Evolutionary conservation across 176 grass and related monocot genomes (phyloP).

Genomic region (Raddia distichophylla): DNA sequence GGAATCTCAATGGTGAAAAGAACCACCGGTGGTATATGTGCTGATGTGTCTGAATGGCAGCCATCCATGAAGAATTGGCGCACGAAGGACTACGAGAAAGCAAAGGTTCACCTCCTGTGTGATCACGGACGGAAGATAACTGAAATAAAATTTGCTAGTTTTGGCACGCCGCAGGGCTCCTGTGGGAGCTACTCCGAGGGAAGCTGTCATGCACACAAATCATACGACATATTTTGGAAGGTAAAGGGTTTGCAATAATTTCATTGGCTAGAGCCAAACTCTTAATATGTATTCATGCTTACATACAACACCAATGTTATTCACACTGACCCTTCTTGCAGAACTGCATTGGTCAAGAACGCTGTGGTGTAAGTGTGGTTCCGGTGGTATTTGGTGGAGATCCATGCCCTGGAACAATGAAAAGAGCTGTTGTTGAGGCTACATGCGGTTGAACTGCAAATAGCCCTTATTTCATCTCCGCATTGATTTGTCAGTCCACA

Average conservation of each 20-base stretch:
- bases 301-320: constrained; percentile 19
- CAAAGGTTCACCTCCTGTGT: constrained; percentile 86
- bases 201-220: constrained; percentile 88
- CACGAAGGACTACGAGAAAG: constrained; percentile 73
- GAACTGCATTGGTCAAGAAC: constrained; percentile 81
- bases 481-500: constrained; percentile 20
- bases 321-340: constrained; percentile 40
- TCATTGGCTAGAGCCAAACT: neutral
- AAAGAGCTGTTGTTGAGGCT: constrained; percentile 83
- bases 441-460: constrained; percentile 51
- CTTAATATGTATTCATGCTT: neutral
- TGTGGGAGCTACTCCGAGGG: constrained; percentile 85
- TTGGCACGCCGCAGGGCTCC: constrained; percentile 82
- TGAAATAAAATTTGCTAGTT: constrained; percentile 94
- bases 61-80: constrained; percentile 90
- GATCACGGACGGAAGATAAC: constrained; percentile 72
- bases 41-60: constrained; percentile 94
- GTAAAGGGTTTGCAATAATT: constrained; percentile 46
- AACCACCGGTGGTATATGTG: constrained; percentile 67
- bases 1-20: constrained; percentile 87
- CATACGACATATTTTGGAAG: constrained; percentile 91
- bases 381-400: constrained; percentile 88
- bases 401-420: constrained; percentile 88
- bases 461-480: constrained; percentile 13
- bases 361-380: constrained; percentile 62